Evolutionary conservation across 1,284 basidiomycete genomes (phyloP).

Genomic region (Tremellales sp.): DNA sequence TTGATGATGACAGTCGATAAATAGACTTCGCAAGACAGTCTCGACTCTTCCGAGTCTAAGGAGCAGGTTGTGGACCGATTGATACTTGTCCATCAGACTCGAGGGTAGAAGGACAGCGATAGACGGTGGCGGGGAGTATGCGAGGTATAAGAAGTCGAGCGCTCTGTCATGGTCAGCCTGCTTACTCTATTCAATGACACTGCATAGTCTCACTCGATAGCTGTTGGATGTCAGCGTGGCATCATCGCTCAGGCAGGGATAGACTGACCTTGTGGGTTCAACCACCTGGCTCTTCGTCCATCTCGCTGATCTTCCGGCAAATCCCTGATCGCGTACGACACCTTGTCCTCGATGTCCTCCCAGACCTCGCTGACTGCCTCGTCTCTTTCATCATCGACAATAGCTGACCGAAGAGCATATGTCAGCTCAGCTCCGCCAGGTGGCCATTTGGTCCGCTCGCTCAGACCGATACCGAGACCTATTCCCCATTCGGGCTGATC

Average conservation of each 20-base stretch:
- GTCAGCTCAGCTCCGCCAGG: slow-evolving; percentile 77
- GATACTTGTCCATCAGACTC: slow-evolving; percentile 72
- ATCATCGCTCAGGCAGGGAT: not conserved
- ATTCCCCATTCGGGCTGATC: slow-evolving; percentile 49
- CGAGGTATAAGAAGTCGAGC: slow-evolving; percentile 79
- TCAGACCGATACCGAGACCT: slow-evolving; percentile 66
- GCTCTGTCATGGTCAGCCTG: slow-evolving; percentile 54
- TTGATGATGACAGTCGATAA: slow-evolving; percentile 49
- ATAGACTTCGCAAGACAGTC: slow-evolving; percentile 62
- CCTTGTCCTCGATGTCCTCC: slow-evolving; percentile 66
- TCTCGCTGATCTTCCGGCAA: slow-evolving; percentile 54
- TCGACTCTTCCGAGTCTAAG: slow-evolving; percentile 73
- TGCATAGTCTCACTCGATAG: slow-evolving; percentile 56
- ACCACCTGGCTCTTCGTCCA: slow-evolving; percentile 62
- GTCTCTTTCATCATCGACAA: slow-evolving; percentile 27
- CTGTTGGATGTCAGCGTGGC: slow-evolving; percentile 39
- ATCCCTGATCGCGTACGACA: slow-evolving; percentile 76
- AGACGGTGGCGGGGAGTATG: slow-evolving; percentile 72
- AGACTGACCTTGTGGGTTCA: slow-evolving; percentile 57
- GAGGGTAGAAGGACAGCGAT: slow-evolving; percentile 66
- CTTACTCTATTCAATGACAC: not conserved
- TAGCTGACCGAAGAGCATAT: slow-evolving; percentile 60
- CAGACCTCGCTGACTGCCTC: slow-evolving; percentile 35
- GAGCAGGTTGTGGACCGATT: slow-evolving; percentile 71
- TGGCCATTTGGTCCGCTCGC: slow-evolving; percentile 70